Evolutionary conservation across 2,329 filamentous ascomycete genomes (phyloP), one percentile per base, ranked within the genome.

Genomic region (Aspergillus brunneoviolaceus): DNA sequence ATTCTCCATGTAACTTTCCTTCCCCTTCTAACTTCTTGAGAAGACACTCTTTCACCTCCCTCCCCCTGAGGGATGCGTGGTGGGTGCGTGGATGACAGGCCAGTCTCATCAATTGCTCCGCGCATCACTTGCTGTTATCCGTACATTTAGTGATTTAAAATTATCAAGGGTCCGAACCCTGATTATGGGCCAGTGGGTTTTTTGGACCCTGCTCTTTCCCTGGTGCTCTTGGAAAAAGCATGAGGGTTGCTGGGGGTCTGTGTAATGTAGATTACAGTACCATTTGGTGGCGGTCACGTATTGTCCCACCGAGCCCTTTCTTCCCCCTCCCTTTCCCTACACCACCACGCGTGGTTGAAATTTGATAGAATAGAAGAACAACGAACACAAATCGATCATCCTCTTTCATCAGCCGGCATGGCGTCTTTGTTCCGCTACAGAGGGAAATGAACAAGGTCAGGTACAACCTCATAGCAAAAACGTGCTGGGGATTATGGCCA

Each of bases 161-260:
- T 55, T 55, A 55, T 55, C 53, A 48, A 55, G 53, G 53, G 53
- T 55, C 53, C 35, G 27, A 55, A 55, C 53, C 53, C 53, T 55
- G 53, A 55, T 55, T 55, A 48, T 19, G 53, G 53, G 53, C 53
- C 9, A 21, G 53, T 55, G 53, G 53, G 48, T 55, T 45, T 45
- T 35, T 21, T 47, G 53, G 53, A 55, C 53, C 53, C 53, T 55
- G 53, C 42, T 47, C 53, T 47, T 29, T 29, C 27, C 27, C 27
- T 23, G 23, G 23, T 23, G 23, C 23, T 23, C 23, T 29, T 9
- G 27, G 27, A 29, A 27, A 27, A 27, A 10, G 33, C 33, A 35
- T 35, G 4, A 35, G 33, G 33, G 33, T 35, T 14, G 14, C 33
- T 3, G 33, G 12, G 39, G 48, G 42, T 35, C 53, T 49, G 27